These are phyloP conservation scores for Kodamaea ohmeri DNA, from an alignment of 1,139 yeast species.

Conservation along the genomic window DNA sequence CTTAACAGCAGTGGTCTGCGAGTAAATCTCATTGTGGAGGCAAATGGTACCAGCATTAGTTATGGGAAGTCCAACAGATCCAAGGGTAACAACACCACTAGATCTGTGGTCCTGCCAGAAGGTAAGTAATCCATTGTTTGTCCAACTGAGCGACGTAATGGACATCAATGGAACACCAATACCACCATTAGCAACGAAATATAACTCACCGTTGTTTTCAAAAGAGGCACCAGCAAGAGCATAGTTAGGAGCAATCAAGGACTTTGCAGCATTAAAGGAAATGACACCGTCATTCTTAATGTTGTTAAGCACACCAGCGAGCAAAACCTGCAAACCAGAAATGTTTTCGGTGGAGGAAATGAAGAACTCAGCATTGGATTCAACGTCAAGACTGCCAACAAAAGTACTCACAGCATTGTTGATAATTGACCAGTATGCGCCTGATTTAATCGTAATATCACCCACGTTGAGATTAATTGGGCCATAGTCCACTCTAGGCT, in stretches of 20 bases:
- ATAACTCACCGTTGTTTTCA: conserved; percentile 30
- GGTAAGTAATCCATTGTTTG: conserved; percentile 27
- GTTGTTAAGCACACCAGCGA: conserved; percentile 11
- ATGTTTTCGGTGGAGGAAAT: conserved; percentile 15
- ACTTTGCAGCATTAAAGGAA: conserved; percentile 15
- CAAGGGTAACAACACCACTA: conserved; percentile 21
- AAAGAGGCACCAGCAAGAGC: conserved; percentile 22
- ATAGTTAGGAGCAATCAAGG: conserved; percentile 21
- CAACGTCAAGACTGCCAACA: conserved; percentile 22
- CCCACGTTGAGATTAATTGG: conserved; percentile 17
- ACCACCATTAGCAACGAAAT: conserved; percentile 26
- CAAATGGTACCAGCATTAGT: conserved; percentile 18
- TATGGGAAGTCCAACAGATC: conserved; percentile 20
- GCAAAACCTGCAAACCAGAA: conserved; percentile 12
- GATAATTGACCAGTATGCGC: conserved; percentile 34
- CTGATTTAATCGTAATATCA: conserved; percentile 28
- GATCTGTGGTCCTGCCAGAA: conserved; percentile 23
- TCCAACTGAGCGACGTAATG: conserved; percentile 23
- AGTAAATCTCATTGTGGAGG: conserved; percentile 14
- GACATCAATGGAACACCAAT: conserved; percentile 20
- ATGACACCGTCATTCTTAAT: conserved; percentile 16
- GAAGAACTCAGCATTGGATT: conserved; percentile 28
- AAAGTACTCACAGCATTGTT: conserved; percentile 26
- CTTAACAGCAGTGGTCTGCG: conserved; percentile 14
- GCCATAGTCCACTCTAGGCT: conserved; percentile 4